phyloP scores from a whole-genome alignment of 352 stramenopile species.

The Thalassiosira livingstoniorum region DNA sequence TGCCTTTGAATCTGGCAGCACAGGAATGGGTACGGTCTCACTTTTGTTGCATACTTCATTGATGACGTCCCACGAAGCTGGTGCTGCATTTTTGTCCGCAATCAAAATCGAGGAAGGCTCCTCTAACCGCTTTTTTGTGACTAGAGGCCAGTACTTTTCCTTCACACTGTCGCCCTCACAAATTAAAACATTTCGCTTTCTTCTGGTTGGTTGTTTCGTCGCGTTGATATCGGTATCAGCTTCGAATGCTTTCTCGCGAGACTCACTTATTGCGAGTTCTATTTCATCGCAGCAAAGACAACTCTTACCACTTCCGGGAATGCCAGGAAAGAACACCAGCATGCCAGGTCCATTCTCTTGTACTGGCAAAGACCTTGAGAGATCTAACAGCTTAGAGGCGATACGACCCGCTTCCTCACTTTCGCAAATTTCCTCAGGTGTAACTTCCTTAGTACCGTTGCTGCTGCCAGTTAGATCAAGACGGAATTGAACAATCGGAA shows the following conservation, averaged over 20 bases:
- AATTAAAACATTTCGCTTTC: conserved; percentile 53
- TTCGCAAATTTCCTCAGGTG: neutral
- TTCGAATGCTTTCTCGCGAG: neutral
- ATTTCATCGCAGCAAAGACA: conserved; percentile 57
- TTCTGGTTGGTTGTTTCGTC: neutral
- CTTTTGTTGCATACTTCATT: conserved; percentile 51
- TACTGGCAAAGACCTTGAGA: neutral
- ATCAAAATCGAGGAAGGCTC: conserved; percentile 61
- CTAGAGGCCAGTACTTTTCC: conserved; percentile 71
- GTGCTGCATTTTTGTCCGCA: conserved; percentile 82
- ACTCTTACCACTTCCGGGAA: conserved; percentile 83
- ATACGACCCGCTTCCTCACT: conserved; percentile 13
- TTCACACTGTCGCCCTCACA: conserved; percentile 70
- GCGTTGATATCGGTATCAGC: conserved; percentile 4
- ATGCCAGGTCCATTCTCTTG: conserved; percentile 57
- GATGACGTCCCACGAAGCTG: conserved; percentile 62
- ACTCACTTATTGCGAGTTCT: neutral
- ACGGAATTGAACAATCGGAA: conserved; percentile 19
- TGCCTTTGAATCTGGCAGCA: conserved; percentile 64
- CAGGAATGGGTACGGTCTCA: conserved; percentile 56
- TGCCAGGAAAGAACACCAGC: conserved; percentile 79
- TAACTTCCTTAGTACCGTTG: no score
- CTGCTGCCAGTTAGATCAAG: neutral
- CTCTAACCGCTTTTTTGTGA: conserved; percentile 53
- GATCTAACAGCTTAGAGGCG: conserved; percentile 32